Evolutionary conservation across 2,329 filamentous ascomycete species (phyloP), one percentile per base, ranked within the genome.

Genomic region (Bipolaris bicolor): DNA sequence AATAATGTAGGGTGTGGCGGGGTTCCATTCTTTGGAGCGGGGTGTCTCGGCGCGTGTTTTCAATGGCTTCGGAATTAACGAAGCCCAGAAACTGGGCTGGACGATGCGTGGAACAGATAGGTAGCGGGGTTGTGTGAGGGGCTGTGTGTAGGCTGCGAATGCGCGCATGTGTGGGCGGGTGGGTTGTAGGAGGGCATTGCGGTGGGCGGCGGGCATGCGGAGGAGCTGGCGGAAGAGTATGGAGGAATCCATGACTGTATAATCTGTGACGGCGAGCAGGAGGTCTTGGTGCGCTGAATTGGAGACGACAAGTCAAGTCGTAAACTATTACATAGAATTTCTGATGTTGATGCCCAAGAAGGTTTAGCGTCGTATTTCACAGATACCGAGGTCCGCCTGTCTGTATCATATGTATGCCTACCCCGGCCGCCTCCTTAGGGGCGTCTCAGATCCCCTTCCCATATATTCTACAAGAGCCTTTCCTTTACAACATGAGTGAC

Each of bases 1-100:
- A 56, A 85, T 71, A 57, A 94, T 86, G 77, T 90, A 93, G 58
- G 84, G 65, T 15, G 92, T 83, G 1, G 84, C 83, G 22, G 92
- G 83, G 18, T 81, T 81, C 76, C 78, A 79, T n/a, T 73, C 74
- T 63, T 75, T 71, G 3, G 70, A 18, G 37, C 57, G 55, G n/a
- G 67, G 55, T 15, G 52, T 36, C 22, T 48, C n/a, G 13, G 53
- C 36, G 41, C 52, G 52, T 2, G 49, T 50, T 20, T 66, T 68
- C 13, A 76, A 55, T 10, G 70, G 67, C 34, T 64, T 70, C 3
- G 76, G 76, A n/a, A 78, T 61, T 60, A 78, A 65, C n/a, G 70
- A 68, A 13, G 63, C 55, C 76, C 76, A 78, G 62, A 77, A 72
- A 26, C 64, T 70, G 48, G 76, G 74, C 51, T 72, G 72, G 1